Base-by-base conservation (phyloP, 108 stramenopile genomes). In the Mayamaea pseudoterrestris region DNA sequence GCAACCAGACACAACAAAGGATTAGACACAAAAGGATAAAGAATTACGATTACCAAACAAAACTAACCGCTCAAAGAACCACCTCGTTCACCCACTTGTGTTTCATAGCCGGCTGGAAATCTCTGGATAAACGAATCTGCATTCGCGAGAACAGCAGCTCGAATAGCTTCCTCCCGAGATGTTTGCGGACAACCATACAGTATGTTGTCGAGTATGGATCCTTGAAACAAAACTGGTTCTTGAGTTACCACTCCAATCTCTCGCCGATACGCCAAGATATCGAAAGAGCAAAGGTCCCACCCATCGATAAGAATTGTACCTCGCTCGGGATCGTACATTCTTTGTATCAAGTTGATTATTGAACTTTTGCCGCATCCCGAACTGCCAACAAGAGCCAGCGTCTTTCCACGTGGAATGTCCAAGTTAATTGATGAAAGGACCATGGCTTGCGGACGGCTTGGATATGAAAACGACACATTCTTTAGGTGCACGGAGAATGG, bases 221-320 rank as follows among this genome's bases (percentile, higher is more conserved):
- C 95, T 20, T 76, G 53, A 53, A 94, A 97, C 9, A 94, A 81
- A 3, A 61, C 41, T 1, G 67, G 89, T 46, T 97, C 97, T 71
- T 99, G 99, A 5, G 74, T 74, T 14, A 99, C 97, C 12, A 94
- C 66, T 12, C 96, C 97, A 45, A 99, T 77, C 17, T 70, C 59
- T 14, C 45, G 45, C 11, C 63, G 59, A 35, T 58, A 58, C 16
- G 43, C 32, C 21, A 70, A 68, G 40, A 97, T 36, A 54, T 93
- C 73, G 55, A 93, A 53, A 16, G 56, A 34, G 27, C 51, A 56
- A 12, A 98, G 61, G 60, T 98, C 78, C 3, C 39, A 28, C 7
- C 87, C 90, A 51, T 97, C 83, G 21, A 98, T 61, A 23, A 51
- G 45, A 13, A 99, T 73, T 3, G 32, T 30, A 4, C 98, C 98